A percentile compares a stretch with the other conserved stretches of the same genome.
phyloP scores from a whole-genome alignment of 306 rosid genomes.

The Morella rubra region DNA sequence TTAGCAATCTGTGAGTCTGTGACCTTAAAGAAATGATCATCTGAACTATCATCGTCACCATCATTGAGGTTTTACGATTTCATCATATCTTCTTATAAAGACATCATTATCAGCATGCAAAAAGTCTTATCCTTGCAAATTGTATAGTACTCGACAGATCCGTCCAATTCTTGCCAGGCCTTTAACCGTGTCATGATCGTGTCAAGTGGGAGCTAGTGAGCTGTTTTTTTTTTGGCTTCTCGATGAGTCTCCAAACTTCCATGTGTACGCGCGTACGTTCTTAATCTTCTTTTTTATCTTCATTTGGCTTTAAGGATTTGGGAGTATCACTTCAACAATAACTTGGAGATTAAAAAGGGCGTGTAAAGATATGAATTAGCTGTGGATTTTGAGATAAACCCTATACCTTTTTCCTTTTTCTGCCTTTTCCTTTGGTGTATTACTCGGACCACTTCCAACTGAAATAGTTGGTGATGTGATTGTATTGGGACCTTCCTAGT shows the following conservation, averaged over 20 bases:
- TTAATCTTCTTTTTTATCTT: slow-evolving; percentile 25
- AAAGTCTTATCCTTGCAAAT: slow-evolving; percentile 34
- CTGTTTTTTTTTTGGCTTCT: slow-evolving; percentile 14
- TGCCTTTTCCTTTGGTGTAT: slow-evolving; percentile 30
- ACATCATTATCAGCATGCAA: slow-evolving; percentile 1
- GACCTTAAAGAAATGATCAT: background rate
- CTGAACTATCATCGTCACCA: no score
- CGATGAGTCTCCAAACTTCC: slow-evolving; percentile 11
- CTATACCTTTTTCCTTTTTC: slow-evolving; percentile 17
- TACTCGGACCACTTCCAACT: slow-evolving; percentile 38
- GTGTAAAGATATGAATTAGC: slow-evolving; percentile 21
- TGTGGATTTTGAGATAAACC: slow-evolving; percentile 36
- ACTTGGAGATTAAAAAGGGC: no score
- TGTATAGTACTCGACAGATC: slow-evolving; percentile 40
- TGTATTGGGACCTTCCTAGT: slow-evolving; percentile 59
- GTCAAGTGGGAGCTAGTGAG: background rate
- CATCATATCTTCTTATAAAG: background rate
- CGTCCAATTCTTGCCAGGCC: slow-evolving; percentile 29
- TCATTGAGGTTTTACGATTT: no score
- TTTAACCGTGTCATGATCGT: background rate
- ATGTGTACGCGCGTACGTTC: background rate
- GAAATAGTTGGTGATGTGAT: slow-evolving; percentile 71
- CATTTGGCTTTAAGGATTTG: slow-evolving; percentile 3
- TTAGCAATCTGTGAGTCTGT: background rate
- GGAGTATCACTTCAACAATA: background rate